Base-by-base conservation (phyloP, 805 yeast genomes). In the Candida nonsorbophila region DNA sequence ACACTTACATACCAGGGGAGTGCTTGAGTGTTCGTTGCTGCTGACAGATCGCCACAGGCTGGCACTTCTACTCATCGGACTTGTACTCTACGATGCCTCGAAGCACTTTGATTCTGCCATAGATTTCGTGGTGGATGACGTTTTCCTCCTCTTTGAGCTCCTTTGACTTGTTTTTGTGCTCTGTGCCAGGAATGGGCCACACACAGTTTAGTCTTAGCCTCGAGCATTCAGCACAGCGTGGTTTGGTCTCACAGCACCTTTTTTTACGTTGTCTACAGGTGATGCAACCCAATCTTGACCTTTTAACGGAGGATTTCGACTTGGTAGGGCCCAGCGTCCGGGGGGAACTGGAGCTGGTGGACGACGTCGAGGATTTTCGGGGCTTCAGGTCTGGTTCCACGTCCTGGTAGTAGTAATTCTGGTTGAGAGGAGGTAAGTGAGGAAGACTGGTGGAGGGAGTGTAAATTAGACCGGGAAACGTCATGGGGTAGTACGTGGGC, bases 251-350 rank as follows among this genome's bases (percentile, higher is more conserved):
- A 45, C 84, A 81, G 41, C 94, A 84, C 32, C 87, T 67, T 49
- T 82, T 84, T 62, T 84, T 84, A 15, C 94, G 56, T 35, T 72
- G 74, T 25, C 92, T 69, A 42, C 94, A 84, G 1, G 94, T 81
- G 24, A 80, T 58, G 49, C 94, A 84, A 0, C 94, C 94, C 66
- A 68, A 64, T 44, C 84, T 64, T 11, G 82, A 75, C 33, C 85
- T 58, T 42, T 62, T 72, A n/a, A 62, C 41, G 5, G 46, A 33
- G 27, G 41, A 41, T 14, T 16, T 16, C 6, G 20, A 7, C n/a
- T 24, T 25, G 14, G 32, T 14, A n/a, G 27, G 23, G n/a, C n/a
- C n/a, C n/a, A n/a, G n/a, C n/a, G n/a, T n/a, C n/a, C n/a, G n/a
- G n/a, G n/a, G n/a, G n/a, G n/a, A n/a, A n/a, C n/a, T n/a, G 20